Percentiles rank a stretch among this genome's conserved stretches.
Evolutionary conservation across 2,329 filamentous ascomycete genomes (phyloP).

Genomic region (Arthrobotrys pseudoclavata): DNA sequence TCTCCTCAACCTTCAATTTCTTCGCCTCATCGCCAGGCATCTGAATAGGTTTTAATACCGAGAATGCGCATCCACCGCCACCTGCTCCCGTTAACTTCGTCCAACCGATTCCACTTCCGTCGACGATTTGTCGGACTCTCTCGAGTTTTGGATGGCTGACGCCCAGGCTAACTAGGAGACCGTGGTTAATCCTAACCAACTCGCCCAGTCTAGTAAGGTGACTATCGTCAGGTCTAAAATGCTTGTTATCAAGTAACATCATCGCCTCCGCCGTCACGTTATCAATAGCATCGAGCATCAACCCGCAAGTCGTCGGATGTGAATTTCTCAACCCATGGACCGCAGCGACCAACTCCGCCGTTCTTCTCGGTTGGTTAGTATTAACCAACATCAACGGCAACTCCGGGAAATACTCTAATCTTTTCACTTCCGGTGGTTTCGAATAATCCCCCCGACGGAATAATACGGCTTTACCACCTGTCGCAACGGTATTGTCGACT

Average conservation of each 20-base stretch:
- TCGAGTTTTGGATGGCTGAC: slow-evolving; percentile 96
- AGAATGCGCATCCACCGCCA: slow-evolving; percentile 95
- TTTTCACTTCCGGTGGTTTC: slow-evolving; percentile 80
- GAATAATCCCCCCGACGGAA: slow-evolving; percentile 85
- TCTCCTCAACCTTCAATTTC: slow-evolving; percentile 75
- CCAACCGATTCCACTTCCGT: slow-evolving; percentile 91
- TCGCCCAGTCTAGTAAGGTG: slow-evolving; percentile 80
- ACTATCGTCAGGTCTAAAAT: slow-evolving; percentile 73
- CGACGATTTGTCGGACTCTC: slow-evolving; percentile 88
- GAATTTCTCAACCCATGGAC: slow-evolving; percentile 79
- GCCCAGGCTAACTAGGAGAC: slow-evolving; percentile 87
- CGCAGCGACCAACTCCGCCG: slow-evolving; percentile 85
- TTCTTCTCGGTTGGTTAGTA: slow-evolving; percentile 88
- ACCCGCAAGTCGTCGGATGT: slow-evolving; percentile 82
- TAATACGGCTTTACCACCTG: slow-evolving; percentile 92
- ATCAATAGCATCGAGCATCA: slow-evolving; percentile 88
- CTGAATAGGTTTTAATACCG: slow-evolving; percentile 74
- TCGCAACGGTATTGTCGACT: slow-evolving; percentile 95
- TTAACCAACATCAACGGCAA: slow-evolving; percentile 90
- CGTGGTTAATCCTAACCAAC: slow-evolving; percentile 93
- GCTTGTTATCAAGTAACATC: slow-evolving; percentile 72
- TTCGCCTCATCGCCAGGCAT: slow-evolving; percentile 66
- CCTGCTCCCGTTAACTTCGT: slow-evolving; percentile 97
- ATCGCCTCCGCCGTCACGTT: slow-evolving; percentile 74
- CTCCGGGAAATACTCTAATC: slow-evolving; percentile 90